phyloP scores from a whole-genome alignment of 2,329 filamentous ascomycete genomes.

The Fusarium irregulare region DNA sequence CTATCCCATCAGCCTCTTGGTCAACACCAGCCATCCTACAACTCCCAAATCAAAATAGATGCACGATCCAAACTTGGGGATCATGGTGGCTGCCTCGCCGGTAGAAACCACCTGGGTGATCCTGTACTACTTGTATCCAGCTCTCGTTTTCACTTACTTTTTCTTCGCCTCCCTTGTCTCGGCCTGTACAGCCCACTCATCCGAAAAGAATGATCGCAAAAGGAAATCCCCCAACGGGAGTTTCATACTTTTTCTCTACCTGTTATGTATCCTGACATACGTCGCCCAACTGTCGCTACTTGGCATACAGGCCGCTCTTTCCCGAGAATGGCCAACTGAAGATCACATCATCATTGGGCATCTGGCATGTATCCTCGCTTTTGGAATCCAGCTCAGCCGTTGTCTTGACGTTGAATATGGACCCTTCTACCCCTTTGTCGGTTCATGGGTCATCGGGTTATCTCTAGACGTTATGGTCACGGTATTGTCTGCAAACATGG shows the following conservation, averaged over 20 bases:
- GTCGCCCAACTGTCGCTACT: constrained; percentile 59
- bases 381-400: constrained; percentile 68
- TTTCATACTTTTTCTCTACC: constrained; percentile 56
- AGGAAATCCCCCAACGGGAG: constrained; percentile 35
- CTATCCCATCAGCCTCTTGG: not conserved
- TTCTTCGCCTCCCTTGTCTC: constrained; percentile 67
- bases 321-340: constrained; percentile 55
- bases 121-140: constrained; percentile 45
- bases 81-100: constrained; percentile 34
- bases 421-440: constrained; percentile 72
- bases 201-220: constrained; percentile 42
- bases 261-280: constrained; percentile 59
- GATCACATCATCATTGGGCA: constrained; percentile 66
- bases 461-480: constrained; percentile 64
- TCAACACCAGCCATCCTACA: not conserved
- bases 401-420: constrained; percentile 62
- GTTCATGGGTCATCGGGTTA: constrained; percentile 69
- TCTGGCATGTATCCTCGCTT: constrained; percentile 72
- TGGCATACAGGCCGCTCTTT: constrained; percentile 50
- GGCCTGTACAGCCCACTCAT: constrained; percentile 64
- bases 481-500: constrained; percentile 37
- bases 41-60: constrained; percentile 7
- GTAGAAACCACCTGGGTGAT: constrained; percentile 34
- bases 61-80: constrained; percentile 2
- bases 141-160: constrained; percentile 65